Conservation (phyloP, 2,329 filamentous ascomycete species). For the Pseudovirgaria hyperparasitica region DNA sequence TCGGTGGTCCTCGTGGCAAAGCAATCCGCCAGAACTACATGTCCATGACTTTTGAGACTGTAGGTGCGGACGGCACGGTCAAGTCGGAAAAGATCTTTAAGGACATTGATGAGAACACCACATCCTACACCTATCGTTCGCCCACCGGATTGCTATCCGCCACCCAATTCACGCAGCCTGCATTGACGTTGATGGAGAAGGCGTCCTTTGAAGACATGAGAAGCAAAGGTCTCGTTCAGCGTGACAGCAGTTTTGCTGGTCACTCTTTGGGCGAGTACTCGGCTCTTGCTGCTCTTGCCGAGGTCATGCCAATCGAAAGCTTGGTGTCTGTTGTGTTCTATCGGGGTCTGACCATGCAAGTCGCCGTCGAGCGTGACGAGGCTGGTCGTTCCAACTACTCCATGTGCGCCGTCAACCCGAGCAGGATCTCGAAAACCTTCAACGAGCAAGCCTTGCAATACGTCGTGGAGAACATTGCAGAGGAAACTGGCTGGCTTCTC, state of each 20-base stretch:
- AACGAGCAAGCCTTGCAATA: conserved; percentile 96
- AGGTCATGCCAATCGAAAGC: conserved; percentile 99
- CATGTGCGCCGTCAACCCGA: conserved; percentile 98
- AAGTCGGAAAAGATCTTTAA: conserved; percentile 99
- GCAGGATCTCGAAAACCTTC: conserved; percentile 96
- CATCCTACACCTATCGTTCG: conserved; percentile 93
- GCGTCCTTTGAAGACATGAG: conserved; percentile 99
- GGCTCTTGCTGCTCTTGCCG: conserved; percentile 84
- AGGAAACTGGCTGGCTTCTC: conserved; percentile 87
- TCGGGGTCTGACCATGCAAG: conserved; percentile 97
- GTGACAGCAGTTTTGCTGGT: conserved; percentile 93
- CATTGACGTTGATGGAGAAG: conserved; percentile 98
- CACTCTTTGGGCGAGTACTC: conserved; percentile 98
- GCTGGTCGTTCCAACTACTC: conserved; percentile 92
- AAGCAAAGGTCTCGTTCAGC: conserved; percentile 86
- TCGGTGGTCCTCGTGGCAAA: conserved; percentile 92
- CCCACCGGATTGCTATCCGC: conserved; percentile 90
- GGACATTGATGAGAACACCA: conserved; percentile 83
- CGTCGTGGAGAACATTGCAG: conserved; percentile 87
- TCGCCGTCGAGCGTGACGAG: conserved; percentile 92
- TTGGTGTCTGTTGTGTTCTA: conserved; percentile 98
- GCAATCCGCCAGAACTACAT: conserved; percentile 98
- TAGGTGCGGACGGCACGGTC: conserved; percentile 77
- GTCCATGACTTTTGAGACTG: conserved; percentile 99
- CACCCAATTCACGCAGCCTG: conserved; percentile 96